phyloP scores from a whole-genome alignment of 75 land plant species.

The Pinus albicaulis region DNA sequence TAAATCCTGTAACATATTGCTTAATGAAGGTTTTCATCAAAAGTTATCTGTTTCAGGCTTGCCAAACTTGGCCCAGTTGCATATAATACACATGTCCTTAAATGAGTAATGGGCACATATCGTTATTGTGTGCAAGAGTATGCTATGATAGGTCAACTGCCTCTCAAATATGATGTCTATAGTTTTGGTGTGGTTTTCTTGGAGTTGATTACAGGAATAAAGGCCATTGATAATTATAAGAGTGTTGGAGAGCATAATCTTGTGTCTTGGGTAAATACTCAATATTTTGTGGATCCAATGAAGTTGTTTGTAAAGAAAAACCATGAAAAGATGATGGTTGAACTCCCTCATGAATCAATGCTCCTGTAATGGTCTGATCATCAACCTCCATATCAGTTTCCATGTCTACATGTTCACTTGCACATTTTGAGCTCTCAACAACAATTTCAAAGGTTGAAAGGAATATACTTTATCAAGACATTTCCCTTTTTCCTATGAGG shows the following conservation, averaged over 20 bases:
- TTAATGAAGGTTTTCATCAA: constrained; percentile 69
- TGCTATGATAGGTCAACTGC: constrained; percentile 87
- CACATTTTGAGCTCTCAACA: neutral
- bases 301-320: neutral
- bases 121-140: constrained; percentile 89
- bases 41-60: constrained; percentile 83
- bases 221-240: constrained; percentile 50
- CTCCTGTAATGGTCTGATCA: constrained; percentile 26
- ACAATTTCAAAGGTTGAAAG: neutral
- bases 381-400: constrained; percentile 98
- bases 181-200: constrained; percentile 53
- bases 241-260: constrained; percentile 55
- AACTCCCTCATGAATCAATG: constrained; percentile 7
- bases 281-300: constrained; percentile 1
- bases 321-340: constrained; percentile 4
- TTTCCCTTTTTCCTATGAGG: neutral
- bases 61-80: constrained; percentile 92
- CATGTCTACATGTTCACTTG: constrained; percentile 73
- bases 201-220: constrained; percentile 52
- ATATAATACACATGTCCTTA: constrained; percentile 83
- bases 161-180: constrained; percentile 40
- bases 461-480: neutral
- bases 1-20: constrained; percentile 79
- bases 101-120: constrained; percentile 86
- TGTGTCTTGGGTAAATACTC: constrained; percentile 45